These are phyloP conservation scores for Backusella tuberculispora DNA, from an alignment of 192 early-diverging fungal genomes.

Conservation along the genomic window DNA sequence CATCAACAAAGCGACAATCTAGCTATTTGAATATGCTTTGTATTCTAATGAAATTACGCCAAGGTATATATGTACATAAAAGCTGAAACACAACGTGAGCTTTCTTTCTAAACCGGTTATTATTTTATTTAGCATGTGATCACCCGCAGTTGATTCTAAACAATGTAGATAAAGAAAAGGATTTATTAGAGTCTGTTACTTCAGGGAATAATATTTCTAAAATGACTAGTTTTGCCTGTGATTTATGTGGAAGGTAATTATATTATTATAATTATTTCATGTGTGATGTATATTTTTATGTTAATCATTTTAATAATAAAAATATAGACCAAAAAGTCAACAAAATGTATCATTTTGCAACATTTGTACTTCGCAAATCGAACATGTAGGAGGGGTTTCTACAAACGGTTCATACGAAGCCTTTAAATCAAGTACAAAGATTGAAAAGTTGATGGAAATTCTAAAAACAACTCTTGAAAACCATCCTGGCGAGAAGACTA, in stretches of 20 bases:
- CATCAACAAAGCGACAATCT: conserved; percentile 34
- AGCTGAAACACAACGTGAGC: background rate
- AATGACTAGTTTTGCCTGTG: conserved; percentile 10
- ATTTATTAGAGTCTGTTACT: conserved; percentile 20
- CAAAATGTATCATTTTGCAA: conserved; percentile 22
- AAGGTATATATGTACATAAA: conserved; percentile 30
- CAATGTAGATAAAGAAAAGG: conserved; percentile 34
- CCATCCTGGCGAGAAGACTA: conserved; percentile 58
- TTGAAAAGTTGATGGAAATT: conserved; percentile 50
- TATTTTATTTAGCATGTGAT: conserved; percentile 31
- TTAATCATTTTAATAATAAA: background rate
- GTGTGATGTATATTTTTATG: background rate
- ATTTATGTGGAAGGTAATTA: conserved; percentile 33
- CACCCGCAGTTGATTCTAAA: conserved; percentile 45
- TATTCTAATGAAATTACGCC: conserved; percentile 43
- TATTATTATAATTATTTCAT: background rate
- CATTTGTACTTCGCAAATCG: conserved; percentile 22
- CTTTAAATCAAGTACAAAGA: conserved; percentile 41
- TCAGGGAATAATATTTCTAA: background rate
- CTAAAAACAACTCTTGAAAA: conserved; percentile 46
- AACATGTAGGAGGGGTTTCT: background rate
- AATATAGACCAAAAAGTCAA: background rate
- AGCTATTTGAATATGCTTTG: conserved; percentile 47
- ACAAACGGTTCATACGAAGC: background rate
- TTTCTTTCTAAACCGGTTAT: background rate